These are phyloP conservation scores for Panicum virgatum DNA, from an alignment of 202 grass and related monocot genomes.

Conservation along the genomic window DNA sequence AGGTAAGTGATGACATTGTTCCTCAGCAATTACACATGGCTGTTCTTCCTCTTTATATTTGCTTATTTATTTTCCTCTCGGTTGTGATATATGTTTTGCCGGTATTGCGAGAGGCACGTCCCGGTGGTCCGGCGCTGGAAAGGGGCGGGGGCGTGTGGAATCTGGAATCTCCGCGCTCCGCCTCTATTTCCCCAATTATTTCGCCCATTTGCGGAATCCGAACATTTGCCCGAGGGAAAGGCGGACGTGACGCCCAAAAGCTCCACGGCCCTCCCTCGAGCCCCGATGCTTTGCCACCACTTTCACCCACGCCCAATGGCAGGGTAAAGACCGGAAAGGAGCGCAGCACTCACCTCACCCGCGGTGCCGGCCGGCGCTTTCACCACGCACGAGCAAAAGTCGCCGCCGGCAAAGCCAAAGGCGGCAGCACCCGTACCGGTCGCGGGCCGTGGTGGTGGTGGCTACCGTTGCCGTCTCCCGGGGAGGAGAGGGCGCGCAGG, in stretches of 20 bases:
- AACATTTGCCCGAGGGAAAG: constrained; percentile 35
- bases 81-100: neutral
- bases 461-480: constrained; percentile 18
- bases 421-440: neutral
- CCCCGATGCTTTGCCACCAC: constrained; percentile 26
- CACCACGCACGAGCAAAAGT: constrained; percentile 45
- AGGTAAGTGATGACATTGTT: neutral
- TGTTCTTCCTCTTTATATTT: neutral
- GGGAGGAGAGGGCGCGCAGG: neutral
- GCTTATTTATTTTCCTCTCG: neutral
- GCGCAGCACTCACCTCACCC: constrained; percentile 1
- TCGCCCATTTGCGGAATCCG: constrained; percentile 61
- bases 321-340: constrained; percentile 28
- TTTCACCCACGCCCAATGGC: constrained; percentile 23
- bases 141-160: neutral
- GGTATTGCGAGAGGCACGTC: constrained; percentile 46
- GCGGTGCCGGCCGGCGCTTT: constrained; percentile 8
- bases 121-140: constrained; percentile 34
- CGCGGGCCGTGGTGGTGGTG: neutral
- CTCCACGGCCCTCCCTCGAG: constrained; percentile 4
- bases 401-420: neutral
- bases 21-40: constrained; percentile 4
- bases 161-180: constrained; percentile 48
- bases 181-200: constrained; percentile 50
- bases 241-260: constrained; percentile 46